Conservation (phyloP, 495 filamentous ascomycete species). For the Hyaloscypha hepaticicola region DNA sequence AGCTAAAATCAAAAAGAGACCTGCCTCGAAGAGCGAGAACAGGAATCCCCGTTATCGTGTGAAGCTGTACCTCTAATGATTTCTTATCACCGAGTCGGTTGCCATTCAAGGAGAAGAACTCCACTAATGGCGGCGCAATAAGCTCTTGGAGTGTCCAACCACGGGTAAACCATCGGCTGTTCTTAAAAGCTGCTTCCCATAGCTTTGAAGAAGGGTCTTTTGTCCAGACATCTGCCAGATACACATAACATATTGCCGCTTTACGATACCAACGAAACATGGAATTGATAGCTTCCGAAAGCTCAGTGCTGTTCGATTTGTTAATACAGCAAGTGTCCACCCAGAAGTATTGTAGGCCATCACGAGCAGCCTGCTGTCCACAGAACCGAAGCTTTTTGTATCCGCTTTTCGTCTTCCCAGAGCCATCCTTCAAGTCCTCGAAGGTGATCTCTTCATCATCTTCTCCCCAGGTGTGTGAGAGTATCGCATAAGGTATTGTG, state of each 20-base stretch:
- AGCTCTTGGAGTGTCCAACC: no score
- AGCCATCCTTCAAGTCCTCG: conserved; percentile 23
- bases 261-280: not conserved
- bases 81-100: conserved; percentile 29
- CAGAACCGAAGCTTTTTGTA: conserved; percentile 36
- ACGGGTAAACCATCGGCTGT: conserved; percentile 4
- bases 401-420: conserved; percentile 26
- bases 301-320: no score
- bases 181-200: not conserved
- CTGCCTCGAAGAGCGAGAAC: conserved; percentile 21
- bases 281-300: no score
- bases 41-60: conserved; percentile 31
- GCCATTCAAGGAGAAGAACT: not conserved
- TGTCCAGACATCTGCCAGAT: not conserved
- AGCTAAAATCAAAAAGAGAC: conserved; percentile 15
- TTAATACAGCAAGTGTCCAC: no score
- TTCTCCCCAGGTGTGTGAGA: conserved; percentile 29
- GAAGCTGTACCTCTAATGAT: conserved; percentile 22
- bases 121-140: not conserved
- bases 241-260: no score
- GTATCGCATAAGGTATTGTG: conserved; percentile 29
- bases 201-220: no score
- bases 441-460: conserved; percentile 32
- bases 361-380: conserved; percentile 29
- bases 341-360: conserved; percentile 25